Base-by-base conservation (phyloP, 75 land plant genomes). In the Cunninghamia lanceolata region DNA sequence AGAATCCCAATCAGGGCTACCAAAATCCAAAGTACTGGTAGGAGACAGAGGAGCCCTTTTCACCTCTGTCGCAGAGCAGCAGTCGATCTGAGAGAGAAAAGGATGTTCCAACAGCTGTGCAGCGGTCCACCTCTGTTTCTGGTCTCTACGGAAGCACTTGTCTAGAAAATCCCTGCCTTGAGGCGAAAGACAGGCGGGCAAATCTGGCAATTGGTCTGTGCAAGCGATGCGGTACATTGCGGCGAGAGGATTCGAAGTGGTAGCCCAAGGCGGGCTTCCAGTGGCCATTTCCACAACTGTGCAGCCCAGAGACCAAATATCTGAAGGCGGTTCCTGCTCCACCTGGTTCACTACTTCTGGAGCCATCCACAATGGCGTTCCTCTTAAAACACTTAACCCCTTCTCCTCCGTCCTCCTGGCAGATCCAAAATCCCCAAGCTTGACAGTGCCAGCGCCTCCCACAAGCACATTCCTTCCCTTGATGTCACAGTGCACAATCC, bases 251-350 rank as follows among this genome's bases (percentile, higher is more conserved):
- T 87, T 80, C 36, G 86, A 54, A 21, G 78, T 52, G 80, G 88
- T 77, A 43, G 68, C 68, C 94, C 94, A 93, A 25, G 94, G 93
- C 43, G 91, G 85, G 40, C 47, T 75, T 9, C 94, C 94, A 35
- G 94, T 91, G 84, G 90, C 88, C 94, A 93, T 91, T 91, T 93
- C 94, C 82, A 93, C 52, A 1, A 93, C 90, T 47, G 94, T 93
- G 89, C 94, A 93, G 10, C 91, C 94, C 56, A 91, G 82, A 19
- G 94, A 87, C 94, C 94, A 93, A 25, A 93, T 86, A 43, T 43
- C 46, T 43, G 46, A 43, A 43, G 46, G 0, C 46, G 46, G 46
- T 43, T 43, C 46, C 46, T 43, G 46, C 46, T 43, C 46, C 46
- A 43, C 46, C 7, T 43, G 46, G 8, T 43, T 43, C 0, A 43